Conservation (phyloP, 495 filamentous ascomycete species). For the Neurospora cerealis region DNA sequence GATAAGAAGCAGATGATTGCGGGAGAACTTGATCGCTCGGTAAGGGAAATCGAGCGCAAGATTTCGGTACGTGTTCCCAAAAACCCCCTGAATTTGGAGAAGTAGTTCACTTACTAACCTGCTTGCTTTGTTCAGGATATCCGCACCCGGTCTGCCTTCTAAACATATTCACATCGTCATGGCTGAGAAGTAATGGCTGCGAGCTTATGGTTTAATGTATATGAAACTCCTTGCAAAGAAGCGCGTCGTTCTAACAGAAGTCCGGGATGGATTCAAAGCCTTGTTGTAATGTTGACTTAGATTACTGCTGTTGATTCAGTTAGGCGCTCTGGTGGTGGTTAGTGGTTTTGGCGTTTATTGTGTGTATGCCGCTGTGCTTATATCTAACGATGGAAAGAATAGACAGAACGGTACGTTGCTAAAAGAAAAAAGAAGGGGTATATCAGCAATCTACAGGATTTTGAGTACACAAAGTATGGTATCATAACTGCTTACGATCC, state of each 20-base stretch:
- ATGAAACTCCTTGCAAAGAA: background rate
- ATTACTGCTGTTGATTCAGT: background rate
- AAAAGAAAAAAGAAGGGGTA: background rate
- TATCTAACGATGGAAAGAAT: background rate
- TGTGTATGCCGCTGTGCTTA: background rate
- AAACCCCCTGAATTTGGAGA: background rate
- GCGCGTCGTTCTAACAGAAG: background rate
- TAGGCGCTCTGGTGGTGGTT: background rate
- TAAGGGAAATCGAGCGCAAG: slow-evolving; percentile 89
- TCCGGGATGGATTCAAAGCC: background rate
- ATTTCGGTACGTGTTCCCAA: slow-evolving; percentile 58
- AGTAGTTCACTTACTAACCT: slow-evolving; percentile 10
- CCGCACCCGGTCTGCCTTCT: slow-evolving; percentile 80
- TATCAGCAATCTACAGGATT: background rate
- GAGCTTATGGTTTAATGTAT: background rate
- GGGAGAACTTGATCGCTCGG: slow-evolving; percentile 78
- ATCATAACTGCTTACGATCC: background rate
- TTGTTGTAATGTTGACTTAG: slow-evolving; percentile 1
- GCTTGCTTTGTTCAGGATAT: slow-evolving; percentile 52
- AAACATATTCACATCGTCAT: slow-evolving; percentile 6
- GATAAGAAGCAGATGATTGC: slow-evolving; percentile 94
- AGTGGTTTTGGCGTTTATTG: background rate
- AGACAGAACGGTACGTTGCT: background rate
- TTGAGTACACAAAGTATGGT: background rate
- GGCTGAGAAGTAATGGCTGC: background rate